Evolutionary conservation across 805 yeast species (phyloP).

Genomic region (Soucietia sequanensis): DNA sequence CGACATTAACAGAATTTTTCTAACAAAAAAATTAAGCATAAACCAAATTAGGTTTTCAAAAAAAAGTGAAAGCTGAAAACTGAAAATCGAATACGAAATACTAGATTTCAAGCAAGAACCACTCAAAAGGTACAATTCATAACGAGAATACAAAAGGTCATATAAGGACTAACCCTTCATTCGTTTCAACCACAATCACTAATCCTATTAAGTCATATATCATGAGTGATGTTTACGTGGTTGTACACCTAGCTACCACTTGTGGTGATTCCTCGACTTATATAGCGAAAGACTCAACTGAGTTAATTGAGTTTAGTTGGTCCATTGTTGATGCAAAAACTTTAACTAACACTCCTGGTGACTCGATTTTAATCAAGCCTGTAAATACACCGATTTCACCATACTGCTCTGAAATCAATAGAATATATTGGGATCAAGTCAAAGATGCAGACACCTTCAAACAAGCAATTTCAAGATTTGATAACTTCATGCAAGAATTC

Average conservation of each 20-base stretch:
- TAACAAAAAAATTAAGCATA: too few relatives aligned
- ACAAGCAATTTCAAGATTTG: conserved; percentile 60
- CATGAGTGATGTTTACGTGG: conserved; percentile 60
- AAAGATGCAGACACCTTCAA: conserved; percentile 55
- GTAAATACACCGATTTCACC: conserved; percentile 65
- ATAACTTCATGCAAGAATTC: conserved; percentile 45
- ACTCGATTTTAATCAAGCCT: conserved; percentile 54
- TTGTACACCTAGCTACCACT: conserved; percentile 61
- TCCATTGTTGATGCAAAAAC: conserved; percentile 54
- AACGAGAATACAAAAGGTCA: too few relatives aligned
- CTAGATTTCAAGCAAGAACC: too few relatives aligned
- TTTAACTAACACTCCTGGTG: conserved; percentile 31
- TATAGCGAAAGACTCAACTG: conserved; percentile 65
- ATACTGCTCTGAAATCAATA: conserved; percentile 48
- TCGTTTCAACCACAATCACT: too few relatives aligned
- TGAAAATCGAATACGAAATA: too few relatives aligned
- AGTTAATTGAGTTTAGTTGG: conserved; percentile 70
- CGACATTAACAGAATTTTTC: too few relatives aligned
- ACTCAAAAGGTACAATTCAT: too few relatives aligned
- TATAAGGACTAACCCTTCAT: too few relatives aligned
- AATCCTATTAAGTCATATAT: too few relatives aligned
- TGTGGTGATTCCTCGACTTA: conserved; percentile 62
- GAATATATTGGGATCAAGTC: conserved; percentile 61
- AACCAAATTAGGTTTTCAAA: too few relatives aligned
- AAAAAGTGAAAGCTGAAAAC: too few relatives aligned